These are phyloP conservation scores for Rhytidiadelphus loreus DNA, from an alignment of 225 moss, liverwort and hornwort genomes.

Conservation along the genomic window DNA sequence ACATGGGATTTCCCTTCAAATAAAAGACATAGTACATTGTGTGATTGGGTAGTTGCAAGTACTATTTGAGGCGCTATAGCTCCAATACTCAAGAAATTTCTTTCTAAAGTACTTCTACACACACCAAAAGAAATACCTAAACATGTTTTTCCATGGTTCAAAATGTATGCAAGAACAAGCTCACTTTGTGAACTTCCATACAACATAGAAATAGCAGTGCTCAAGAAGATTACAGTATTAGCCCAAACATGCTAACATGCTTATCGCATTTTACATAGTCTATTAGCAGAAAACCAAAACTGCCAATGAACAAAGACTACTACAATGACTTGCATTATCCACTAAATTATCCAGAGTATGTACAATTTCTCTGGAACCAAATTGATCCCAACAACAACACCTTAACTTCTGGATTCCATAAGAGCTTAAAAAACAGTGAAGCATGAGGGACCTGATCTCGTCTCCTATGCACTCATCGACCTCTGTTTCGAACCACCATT, in stretches of 20 bases:
- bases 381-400: background rate
- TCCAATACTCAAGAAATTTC: background rate
- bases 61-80: background rate
- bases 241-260: background rate
- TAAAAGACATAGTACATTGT: background rate
- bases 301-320: background rate
- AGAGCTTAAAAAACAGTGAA: background rate
- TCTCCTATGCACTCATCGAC: background rate
- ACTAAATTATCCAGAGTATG: background rate
- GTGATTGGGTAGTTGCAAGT: background rate
- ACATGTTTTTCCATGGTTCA: background rate
- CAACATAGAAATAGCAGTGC: background rate
- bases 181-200: background rate
- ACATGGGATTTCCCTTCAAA: background rate
- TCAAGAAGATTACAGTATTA: background rate
- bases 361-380: background rate
- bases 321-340: background rate
- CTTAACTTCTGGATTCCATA: background rate
- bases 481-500: background rate
- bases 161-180: background rate
- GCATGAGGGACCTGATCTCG: background rate
- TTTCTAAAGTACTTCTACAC: background rate
- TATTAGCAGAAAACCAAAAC: background rate
- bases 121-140: background rate
- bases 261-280: background rate